A percentile compares a stretch with the other conserved stretches of the same genome.
Conservation (phyloP, 768 basidiomycete genomes). For the Tylopilus vinaceipallidus region DNA sequence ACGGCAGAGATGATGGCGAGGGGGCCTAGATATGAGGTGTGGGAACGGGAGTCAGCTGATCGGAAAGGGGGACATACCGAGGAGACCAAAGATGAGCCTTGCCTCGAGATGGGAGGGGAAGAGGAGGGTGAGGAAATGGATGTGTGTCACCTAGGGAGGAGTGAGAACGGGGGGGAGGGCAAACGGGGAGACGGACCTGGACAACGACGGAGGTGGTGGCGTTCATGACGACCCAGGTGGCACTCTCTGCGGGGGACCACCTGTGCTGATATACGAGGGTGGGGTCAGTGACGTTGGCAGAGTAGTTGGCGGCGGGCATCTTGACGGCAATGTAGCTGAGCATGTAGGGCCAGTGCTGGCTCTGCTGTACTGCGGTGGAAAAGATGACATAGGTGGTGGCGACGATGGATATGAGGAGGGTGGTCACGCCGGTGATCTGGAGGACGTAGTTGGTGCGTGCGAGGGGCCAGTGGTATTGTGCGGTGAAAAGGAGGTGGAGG, state of each 20-base stretch:
- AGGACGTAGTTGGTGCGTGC: conserved; percentile 90
- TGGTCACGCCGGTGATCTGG: conserved; percentile 80
- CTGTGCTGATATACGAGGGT: conserved; percentile 19
- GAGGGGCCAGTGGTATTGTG: conserved; percentile 93
- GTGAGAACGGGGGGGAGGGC: not conserved
- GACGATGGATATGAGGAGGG: conserved; percentile 73
- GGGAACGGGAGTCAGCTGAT: not conserved
- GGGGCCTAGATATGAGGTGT: conserved; percentile 50
- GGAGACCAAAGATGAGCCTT: conserved; percentile 76
- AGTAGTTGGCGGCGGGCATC: conserved; percentile 39
- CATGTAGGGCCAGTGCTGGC: conserved; percentile 91
- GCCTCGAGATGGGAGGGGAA: conserved; percentile 91
- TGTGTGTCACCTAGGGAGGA: conserved; percentile 78
- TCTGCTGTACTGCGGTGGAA: conserved; percentile 53
- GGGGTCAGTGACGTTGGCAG: conserved; percentile 20
- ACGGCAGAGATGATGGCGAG: conserved; percentile 80
- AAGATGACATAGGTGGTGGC: conserved; percentile 80
- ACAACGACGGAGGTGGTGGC: conserved; percentile 80
- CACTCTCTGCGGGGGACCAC: conserved; percentile 67
- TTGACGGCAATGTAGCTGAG: conserved; percentile 85
- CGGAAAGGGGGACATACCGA: conserved; percentile 51
- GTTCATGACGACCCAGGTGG: conserved; percentile 86
- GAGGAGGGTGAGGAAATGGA: conserved; percentile 93
- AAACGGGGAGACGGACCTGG: conserved; percentile 54
- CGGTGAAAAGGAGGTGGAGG: conserved; percentile 91